Evolutionary conservation across 371 early-diverging fungal genomes (phyloP).

Genomic region (Dinochytrium kinnereticum): DNA sequence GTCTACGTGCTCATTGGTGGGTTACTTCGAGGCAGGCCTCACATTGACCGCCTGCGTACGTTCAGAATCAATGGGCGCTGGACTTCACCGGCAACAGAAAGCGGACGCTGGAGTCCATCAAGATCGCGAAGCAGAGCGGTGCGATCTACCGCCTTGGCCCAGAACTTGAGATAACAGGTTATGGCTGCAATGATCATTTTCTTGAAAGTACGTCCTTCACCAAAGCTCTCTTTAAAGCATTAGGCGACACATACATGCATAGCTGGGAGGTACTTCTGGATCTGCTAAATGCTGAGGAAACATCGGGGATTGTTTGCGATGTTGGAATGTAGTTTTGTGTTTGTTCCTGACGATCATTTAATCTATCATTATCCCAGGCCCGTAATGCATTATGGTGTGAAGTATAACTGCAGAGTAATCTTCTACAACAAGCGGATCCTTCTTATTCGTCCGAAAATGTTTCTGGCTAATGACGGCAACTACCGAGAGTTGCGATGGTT

Average conservation of each 20-base stretch:
- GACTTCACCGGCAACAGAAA: slow-evolving; percentile 93
- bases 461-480: slow-evolving; percentile 95
- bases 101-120: slow-evolving; percentile 85
- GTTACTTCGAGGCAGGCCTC: no score
- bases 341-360: neutral
- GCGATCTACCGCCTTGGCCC: slow-evolving; percentile 92
- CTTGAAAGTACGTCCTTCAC: slow-evolving; percentile 69
- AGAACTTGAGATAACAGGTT: slow-evolving; percentile 96
- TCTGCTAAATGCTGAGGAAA: slow-evolving; percentile 69
- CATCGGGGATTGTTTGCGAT: slow-evolving; percentile 82
- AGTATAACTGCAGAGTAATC: slow-evolving; percentile 95
- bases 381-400: slow-evolving; percentile 84
- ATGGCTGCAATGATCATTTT: slow-evolving; percentile 98
- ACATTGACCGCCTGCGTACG: no score
- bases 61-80: slow-evolving; percentile 93
- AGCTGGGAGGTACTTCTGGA: slow-evolving; percentile 90
- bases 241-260: slow-evolving; percentile 91
- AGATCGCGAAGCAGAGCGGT: slow-evolving; percentile 74
- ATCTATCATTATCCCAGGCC: slow-evolving; percentile 67
- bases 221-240: neutral
- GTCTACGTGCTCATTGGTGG: slow-evolving; percentile 10
- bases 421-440: slow-evolving; percentile 81
- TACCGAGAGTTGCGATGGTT: slow-evolving; percentile 97
- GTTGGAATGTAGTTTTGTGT: slow-evolving; percentile 83
- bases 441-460: slow-evolving; percentile 94